Evolutionary conservation across 1,284 basidiomycete species (phyloP).

Genomic region (Schizopora paradoxa): DNA sequence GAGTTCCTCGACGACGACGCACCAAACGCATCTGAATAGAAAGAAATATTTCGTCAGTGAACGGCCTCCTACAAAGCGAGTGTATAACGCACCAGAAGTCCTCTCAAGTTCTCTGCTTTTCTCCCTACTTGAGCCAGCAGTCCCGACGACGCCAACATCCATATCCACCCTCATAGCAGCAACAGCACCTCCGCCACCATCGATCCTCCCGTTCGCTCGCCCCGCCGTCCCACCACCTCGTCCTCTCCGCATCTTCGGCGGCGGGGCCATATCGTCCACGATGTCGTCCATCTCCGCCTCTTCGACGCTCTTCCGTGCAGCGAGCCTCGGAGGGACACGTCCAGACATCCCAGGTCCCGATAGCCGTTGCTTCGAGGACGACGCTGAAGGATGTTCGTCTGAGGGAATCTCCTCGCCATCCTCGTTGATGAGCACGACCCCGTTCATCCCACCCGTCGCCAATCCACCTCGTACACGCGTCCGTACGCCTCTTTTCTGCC

Average conservation of each 20-base stretch:
- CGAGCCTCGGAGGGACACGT: not conserved
- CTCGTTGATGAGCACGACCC: slow-evolving; percentile 47
- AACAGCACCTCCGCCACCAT: slow-evolving; percentile 19
- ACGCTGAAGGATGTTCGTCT: no score
- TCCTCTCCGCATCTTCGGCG: slow-evolving; percentile 65
- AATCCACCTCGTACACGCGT: slow-evolving; percentile 45
- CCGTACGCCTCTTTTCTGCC: slow-evolving; percentile 60
- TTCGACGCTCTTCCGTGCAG: slow-evolving; percentile 1
- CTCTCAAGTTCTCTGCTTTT: slow-evolving; percentile 14
- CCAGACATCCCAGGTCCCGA: slow-evolving; percentile 10
- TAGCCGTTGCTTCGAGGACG: no score
- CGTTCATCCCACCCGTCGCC: slow-evolving; percentile 52
- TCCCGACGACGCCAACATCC: slow-evolving; percentile 14
- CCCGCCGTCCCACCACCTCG: slow-evolving; percentile 38
- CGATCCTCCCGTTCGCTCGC: slow-evolving; percentile 23
- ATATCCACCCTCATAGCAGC: slow-evolving; percentile 20
- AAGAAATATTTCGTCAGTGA: no score
- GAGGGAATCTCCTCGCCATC: no score
- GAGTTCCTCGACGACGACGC: no score
- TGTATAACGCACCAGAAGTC: no score
- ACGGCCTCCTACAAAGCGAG: no score
- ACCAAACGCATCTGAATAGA: no score
- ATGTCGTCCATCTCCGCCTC: not conserved
- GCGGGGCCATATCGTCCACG: slow-evolving; percentile 22
- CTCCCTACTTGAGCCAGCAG: not conserved